Evolutionary conservation across 2,329 filamentous ascomycete genomes (phyloP).

Genomic region (Sordariomycetes sp.): DNA sequence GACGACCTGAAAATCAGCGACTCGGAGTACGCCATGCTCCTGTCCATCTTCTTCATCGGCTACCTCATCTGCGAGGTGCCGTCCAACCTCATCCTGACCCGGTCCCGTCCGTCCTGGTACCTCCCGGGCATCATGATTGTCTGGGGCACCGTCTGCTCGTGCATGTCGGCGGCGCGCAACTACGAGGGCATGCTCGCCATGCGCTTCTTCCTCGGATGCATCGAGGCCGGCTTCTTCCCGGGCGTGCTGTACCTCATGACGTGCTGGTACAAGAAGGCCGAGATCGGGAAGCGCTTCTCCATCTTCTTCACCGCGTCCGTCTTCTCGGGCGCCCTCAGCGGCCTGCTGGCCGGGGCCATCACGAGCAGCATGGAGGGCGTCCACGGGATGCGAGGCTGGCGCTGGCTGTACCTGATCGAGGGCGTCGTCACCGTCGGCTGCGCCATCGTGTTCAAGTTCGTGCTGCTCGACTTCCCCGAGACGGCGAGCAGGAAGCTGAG

Average conservation of each 20-base stretch:
- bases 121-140: slow-evolving; percentile 38
- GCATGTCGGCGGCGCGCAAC: slow-evolving; percentile 37
- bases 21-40: slow-evolving; percentile 34
- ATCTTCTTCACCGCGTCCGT: slow-evolving; percentile 48
- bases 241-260: slow-evolving; percentile 42
- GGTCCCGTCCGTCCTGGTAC: slow-evolving; percentile 37
- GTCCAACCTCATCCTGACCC: slow-evolving; percentile 42
- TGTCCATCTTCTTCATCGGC: slow-evolving; percentile 45
- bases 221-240: slow-evolving; percentile 43
- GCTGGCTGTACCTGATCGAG: slow-evolving; percentile 62
- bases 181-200: slow-evolving; percentile 35
- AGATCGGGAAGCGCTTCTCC: slow-evolving; percentile 44
- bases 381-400: slow-evolving; percentile 43
- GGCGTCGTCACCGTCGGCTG: slow-evolving; percentile 46
- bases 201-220: slow-evolving; percentile 36
- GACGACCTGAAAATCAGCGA: slow-evolving; percentile 34
- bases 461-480: slow-evolving; percentile 57
- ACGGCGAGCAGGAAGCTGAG: slow-evolving; percentile 54
- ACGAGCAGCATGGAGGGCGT: slow-evolving; percentile 47
- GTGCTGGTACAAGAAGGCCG: slow-evolving; percentile 45
- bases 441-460: slow-evolving; percentile 46
- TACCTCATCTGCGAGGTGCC: slow-evolving; percentile 46
- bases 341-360: slow-evolving; percentile 51
- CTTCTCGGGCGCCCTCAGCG: slow-evolving; percentile 55
- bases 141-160: slow-evolving; percentile 27